A percentile compares a stretch with the other conserved stretches of the same genome.
Evolutionary conservation across 805 yeast species (phyloP).

Genomic region (Wickerhamiella australiensis): DNA sequence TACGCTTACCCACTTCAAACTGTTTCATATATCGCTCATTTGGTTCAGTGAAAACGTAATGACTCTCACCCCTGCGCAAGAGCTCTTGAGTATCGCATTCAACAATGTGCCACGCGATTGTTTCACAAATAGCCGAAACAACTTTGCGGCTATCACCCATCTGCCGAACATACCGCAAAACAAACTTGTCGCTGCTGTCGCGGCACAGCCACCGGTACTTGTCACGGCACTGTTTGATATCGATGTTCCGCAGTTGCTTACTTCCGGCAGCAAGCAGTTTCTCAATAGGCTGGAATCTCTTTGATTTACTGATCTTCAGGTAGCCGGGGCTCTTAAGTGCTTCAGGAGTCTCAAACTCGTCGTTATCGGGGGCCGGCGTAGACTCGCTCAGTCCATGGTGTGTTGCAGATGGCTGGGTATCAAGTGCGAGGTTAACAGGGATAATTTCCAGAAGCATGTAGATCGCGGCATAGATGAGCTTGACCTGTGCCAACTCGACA

Average conservation of each 20-base stretch:
- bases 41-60: constrained; percentile 29
- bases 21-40: constrained; percentile 39
- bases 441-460: constrained; percentile 5
- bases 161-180: constrained; percentile 68
- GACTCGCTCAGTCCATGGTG: background rate
- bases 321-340: background rate
- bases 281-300: constrained; percentile 4
- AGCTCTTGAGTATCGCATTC: constrained; percentile 51
- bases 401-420: background rate
- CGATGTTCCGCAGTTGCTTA: background rate
- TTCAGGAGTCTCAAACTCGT: background rate
- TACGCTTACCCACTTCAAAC: constrained; percentile 13
- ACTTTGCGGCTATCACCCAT: constrained; percentile 67
- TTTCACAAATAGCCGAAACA: constrained; percentile 55
- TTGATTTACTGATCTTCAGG: background rate
- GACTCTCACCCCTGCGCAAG: constrained; percentile 61
- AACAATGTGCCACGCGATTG: constrained; percentile 62
- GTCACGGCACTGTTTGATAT: background rate
- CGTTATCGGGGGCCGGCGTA: background rate
- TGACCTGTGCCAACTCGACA: constrained; percentile 8
- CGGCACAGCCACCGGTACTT: constrained; percentile 9
- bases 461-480: constrained; percentile 8
- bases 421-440: background rate
- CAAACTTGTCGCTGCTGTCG: constrained; percentile 69
- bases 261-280: background rate